phyloP scores from a whole-genome alignment of 1,284 basidiomycete genomes.

The Tremellales sp. region DNA sequence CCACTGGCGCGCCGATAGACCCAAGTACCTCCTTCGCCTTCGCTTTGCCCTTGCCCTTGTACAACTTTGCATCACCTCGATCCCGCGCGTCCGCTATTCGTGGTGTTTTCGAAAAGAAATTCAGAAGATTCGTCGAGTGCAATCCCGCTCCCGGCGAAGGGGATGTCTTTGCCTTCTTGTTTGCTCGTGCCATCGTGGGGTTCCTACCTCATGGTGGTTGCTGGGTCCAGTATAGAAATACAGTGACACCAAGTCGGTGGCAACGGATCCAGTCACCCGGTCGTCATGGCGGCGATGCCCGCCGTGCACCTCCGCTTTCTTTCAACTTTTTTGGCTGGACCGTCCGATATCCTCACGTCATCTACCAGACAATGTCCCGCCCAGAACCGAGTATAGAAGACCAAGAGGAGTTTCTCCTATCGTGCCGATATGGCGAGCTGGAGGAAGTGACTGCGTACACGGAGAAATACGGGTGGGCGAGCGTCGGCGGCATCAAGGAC shows the following conservation, averaged over 20 bases:
- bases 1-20: conserved; percentile 23
- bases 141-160: no score
- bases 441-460: conserved; percentile 69
- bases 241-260: conserved; percentile 6
- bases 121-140: not conserved
- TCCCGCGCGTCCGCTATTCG: no score
- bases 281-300: not conserved
- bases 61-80: no score
- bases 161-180: not conserved
- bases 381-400: conserved; percentile 55
- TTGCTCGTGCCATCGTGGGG: conserved; percentile 14
- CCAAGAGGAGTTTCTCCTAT: conserved; percentile 69
- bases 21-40: conserved; percentile 9
- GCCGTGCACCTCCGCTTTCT: conserved; percentile 2
- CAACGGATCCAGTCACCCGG: conserved; percentile 11
- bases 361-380: conserved; percentile 2
- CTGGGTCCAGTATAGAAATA: not conserved
- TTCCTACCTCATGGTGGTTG: not conserved
- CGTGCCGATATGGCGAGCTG: conserved; percentile 78
- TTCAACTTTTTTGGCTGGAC: conserved; percentile 11
- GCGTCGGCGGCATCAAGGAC: conserved; percentile 60
- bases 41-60: conserved; percentile 11
- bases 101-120: conserved; percentile 1
- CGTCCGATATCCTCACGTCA: not conserved
- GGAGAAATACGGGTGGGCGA: conserved; percentile 56